Evolutionary conservation across 176 grass and related monocot genomes (phyloP).

Genomic region (Elaeis guineensis): DNA sequence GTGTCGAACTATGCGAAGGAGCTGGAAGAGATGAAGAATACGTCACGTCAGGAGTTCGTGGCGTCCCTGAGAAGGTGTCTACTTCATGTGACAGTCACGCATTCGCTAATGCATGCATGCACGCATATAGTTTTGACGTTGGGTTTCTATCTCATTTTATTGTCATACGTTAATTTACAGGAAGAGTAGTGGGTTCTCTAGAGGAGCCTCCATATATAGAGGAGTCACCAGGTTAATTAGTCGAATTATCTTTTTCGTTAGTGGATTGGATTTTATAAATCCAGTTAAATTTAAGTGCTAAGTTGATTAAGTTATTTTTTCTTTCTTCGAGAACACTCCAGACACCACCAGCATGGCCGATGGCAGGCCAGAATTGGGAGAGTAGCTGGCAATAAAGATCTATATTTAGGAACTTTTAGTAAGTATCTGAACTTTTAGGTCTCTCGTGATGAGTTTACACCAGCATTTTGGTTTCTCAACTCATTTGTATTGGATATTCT

Average conservation of each 20-base stretch:
- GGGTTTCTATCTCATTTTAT: slow-evolving; percentile 3
- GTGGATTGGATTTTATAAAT: slow-evolving; percentile 6
- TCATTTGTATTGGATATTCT: too few relatives aligned
- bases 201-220: slow-evolving; percentile 95
- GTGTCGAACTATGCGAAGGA: slow-evolving; percentile 74
- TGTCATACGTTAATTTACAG: slow-evolving; percentile 34
- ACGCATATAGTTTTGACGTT: not conserved
- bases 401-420: slow-evolving; percentile 95
- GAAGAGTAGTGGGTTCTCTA: slow-evolving; percentile 95
- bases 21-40: slow-evolving; percentile 85
- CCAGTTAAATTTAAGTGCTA: not conserved
- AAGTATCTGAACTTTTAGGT: not conserved
- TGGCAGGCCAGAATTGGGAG: slow-evolving; percentile 97
- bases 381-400: slow-evolving; percentile 95
- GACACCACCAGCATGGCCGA: slow-evolving; percentile 87
- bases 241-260: slow-evolving; percentile 10
- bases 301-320: too few relatives aligned
- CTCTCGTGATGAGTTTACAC: too few relatives aligned
- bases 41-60: slow-evolving; percentile 92
- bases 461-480: too few relatives aligned
- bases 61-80: slow-evolving; percentile 78
- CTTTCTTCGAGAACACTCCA: slow-evolving; percentile 1
- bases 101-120: slow-evolving; percentile 30
- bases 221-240: slow-evolving; percentile 70
- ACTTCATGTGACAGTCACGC: slow-evolving; percentile 7